Evolutionary conservation across 768 basidiomycete species (phyloP), one percentile per base, ranked within the genome.

Genomic region (Leucosporidium creatinivorum): DNA sequence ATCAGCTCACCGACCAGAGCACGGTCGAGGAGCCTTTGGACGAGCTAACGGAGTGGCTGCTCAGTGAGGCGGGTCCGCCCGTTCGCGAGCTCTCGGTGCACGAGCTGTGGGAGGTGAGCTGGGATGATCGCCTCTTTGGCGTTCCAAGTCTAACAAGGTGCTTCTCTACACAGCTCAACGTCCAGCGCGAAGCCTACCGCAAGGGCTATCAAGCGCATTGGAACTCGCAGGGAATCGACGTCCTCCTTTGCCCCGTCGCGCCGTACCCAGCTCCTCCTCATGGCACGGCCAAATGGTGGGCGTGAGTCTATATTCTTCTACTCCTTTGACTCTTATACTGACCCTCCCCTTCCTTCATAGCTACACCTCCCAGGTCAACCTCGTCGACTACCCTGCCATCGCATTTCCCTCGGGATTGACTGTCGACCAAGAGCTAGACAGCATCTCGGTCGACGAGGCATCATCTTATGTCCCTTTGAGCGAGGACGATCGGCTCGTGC

Each of bases 171-270:
- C 55, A 57, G 55, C 26, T 57, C 55, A 57, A 57, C 55, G 26
- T 36, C 28, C 21, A 36, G 17, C 55, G 55, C 3, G 55, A 57
- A 5, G 28, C 28, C 31, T 57, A 21, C 31, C 55, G 55, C 28
- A 31, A 23, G 21, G 55, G 55, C 55, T 57, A 31, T 31, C 21
- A 28, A 36, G 23, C 17, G 39, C 58, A 59, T 39, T 59, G 58
- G 58, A 26, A 26, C 44, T n/a, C 36, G 39, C n/a, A 25, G 18
- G 44, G 9, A n/a, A 28, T 59, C 39, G 67, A 68, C 55, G 63
- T 62, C 13, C 19, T 68, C 26, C 56, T 68, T 17, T 50, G 47
- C 19, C 62, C 67, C 23, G 55, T 26, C 6, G 62, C 47, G 4
- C 50, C 62, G 12, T 25, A 33, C 2, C 52, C 56, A 3, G 67